phyloP scores from a whole-genome alignment of 805 yeast genomes.

The Nakazawaea anatomiae region DNA sequence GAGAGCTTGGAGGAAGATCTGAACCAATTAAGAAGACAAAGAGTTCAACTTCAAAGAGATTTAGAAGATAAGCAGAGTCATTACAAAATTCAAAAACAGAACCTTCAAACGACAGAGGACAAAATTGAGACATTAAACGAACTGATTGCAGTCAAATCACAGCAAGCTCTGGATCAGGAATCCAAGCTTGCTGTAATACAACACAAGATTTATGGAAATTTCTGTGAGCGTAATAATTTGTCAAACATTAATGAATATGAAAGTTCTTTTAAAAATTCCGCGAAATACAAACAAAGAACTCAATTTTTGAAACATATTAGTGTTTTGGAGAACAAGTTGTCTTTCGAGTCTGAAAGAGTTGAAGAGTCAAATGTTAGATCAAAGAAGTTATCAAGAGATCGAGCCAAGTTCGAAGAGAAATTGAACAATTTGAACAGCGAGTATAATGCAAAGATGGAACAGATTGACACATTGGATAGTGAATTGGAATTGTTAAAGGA shows the following conservation, averaged over 20 bases:
- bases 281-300: conserved; percentile 54
- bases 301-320: conserved; percentile 57
- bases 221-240: conserved; percentile 53
- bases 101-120: conserved; percentile 12
- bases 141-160: conserved; percentile 13
- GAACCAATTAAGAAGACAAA: conserved; percentile 21
- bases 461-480: conserved; percentile 32
- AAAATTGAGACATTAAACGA: conserved; percentile 16
- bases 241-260: conserved; percentile 61
- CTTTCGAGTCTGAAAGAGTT: conserved; percentile 59
- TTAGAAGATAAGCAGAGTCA: conserved; percentile 36
- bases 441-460: conserved; percentile 24
- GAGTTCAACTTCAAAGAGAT: conserved; percentile 19
- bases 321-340: conserved; percentile 52
- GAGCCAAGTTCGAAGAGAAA: conserved; percentile 28
- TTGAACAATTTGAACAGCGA: conserved; percentile 26
- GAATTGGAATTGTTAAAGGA: conserved; percentile 32
- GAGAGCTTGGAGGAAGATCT: conserved; percentile 33
- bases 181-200: conserved; percentile 29
- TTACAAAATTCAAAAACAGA: conserved; percentile 40
- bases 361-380: conserved; percentile 45
- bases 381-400: conserved; percentile 33
- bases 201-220: conserved; percentile 38
- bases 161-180: conserved; percentile 12
- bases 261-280: conserved; percentile 54